Evolutionary conservation across 768 basidiomycete genomes (phyloP).

Genomic region (Fomitopsis serialis): DNA sequence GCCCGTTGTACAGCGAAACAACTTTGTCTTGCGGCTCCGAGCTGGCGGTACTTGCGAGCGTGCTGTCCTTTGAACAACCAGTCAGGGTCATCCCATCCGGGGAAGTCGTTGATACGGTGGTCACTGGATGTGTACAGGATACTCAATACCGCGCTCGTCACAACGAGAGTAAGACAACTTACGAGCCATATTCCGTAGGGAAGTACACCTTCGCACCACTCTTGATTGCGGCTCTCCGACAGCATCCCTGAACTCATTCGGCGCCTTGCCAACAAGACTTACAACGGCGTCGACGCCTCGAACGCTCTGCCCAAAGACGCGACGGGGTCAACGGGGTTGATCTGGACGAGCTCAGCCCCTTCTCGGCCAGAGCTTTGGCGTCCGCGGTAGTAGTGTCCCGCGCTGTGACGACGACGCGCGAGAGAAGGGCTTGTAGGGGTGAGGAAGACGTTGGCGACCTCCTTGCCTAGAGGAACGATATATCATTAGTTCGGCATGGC

Average conservation of each 20-base stretch:
- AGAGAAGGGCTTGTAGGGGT: conserved; percentile 9
- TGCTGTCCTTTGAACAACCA: conserved; percentile 11
- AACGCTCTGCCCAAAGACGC: conserved; percentile 6
- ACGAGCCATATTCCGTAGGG: conserved; percentile 13
- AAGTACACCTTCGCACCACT: conserved; percentile 16
- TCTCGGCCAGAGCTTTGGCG: conserved; percentile 6
- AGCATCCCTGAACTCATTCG: conserved; percentile 2
- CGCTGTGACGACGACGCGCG: conserved; percentile 10
- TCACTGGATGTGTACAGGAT: conserved; percentile 5
- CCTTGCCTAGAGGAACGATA: neutral
- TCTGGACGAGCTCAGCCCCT: conserved; percentile 13
- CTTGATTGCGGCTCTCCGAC: conserved; percentile 9
- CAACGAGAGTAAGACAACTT: neutral
- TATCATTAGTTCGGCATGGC: neutral
- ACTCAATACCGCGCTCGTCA: neutral
- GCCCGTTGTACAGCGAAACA: conserved; percentile 12
- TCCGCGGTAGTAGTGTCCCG: conserved; percentile 9
- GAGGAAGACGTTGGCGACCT: conserved; percentile 8
- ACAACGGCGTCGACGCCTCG: conserved; percentile 18
- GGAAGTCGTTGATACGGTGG: conserved; percentile 14
- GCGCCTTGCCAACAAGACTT: conserved; percentile 4
- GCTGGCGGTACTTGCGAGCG: conserved; percentile 1
- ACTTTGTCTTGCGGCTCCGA: conserved; percentile 12
- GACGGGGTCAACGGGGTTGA: conserved; percentile 1
- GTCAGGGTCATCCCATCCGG: conserved; percentile 5